Conservation (phyloP, 257 asterid genomes). For the Solanum sejunctum region DNA sequence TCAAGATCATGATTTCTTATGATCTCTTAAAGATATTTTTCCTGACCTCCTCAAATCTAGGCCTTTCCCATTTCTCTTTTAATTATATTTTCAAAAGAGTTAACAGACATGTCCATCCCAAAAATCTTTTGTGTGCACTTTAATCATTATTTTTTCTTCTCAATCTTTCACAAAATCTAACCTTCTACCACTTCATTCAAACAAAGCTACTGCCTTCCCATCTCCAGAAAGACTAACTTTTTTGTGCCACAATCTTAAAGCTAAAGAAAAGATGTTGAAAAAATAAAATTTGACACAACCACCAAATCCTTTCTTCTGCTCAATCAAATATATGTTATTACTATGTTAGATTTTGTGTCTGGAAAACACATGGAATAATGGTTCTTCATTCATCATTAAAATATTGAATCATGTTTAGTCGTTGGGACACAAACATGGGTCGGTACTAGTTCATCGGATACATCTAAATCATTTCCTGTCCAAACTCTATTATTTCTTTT, state of each 20-base stretch:
- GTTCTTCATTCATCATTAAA: conserved; percentile 22
- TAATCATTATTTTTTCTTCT: conserved; percentile 2
- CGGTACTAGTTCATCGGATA: neutral
- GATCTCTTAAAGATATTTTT: neutral
- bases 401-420: conserved; percentile 1
- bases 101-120: conserved; percentile 1
- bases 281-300: conserved; percentile 7
- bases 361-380: conserved; percentile 11
- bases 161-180: conserved; percentile 8
- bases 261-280: conserved; percentile 4
- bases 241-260: conserved; percentile 10
- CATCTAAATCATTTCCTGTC: conserved; percentile 5
- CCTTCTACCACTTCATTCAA: neutral
- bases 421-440: neutral
- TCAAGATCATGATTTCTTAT: neutral
- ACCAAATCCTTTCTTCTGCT: conserved; percentile 5
- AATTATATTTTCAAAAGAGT: neutral
- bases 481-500: conserved; percentile 3
- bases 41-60: conserved; percentile 3
- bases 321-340: neutral
- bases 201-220: neutral
- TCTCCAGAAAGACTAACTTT: neutral
- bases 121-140: neutral
- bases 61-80: neutral
- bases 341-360: neutral